phyloP scores from a whole-genome alignment of 2,329 filamentous ascomycete species.

The Neonectria faginata region DNA sequence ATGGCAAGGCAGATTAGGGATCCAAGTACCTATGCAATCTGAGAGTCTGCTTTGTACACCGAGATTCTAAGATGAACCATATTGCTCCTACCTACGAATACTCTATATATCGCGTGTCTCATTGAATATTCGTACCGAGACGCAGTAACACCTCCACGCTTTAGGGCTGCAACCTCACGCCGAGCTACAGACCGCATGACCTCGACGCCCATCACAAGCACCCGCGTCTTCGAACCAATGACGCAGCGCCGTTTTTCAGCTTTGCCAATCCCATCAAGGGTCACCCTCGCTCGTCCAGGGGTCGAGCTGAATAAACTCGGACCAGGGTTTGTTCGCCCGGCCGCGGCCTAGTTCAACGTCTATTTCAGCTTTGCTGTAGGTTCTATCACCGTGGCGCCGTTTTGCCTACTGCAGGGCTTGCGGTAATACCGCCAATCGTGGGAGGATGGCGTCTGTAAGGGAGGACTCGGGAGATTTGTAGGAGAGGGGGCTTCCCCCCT shows the following conservation, averaged over 20 bases:
- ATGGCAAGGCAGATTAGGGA: too few species aligned
- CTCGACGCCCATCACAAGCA: not conserved
- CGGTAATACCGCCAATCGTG: too few species aligned
- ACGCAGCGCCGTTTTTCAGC: not conserved
- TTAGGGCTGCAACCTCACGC: constrained; percentile 5
- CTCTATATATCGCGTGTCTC: not conserved
- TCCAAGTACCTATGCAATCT: too few species aligned
- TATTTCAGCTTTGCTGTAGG: not conserved
- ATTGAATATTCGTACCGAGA: not conserved
- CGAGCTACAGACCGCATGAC: too few species aligned
- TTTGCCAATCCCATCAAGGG: not conserved
- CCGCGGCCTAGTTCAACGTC: not conserved
- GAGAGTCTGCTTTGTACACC: too few species aligned
- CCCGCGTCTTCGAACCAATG: not conserved
- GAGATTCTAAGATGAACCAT: too few species aligned
- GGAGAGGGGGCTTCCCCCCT: not conserved
- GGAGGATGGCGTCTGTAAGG: too few species aligned
- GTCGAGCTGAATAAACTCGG: constrained; percentile 14
- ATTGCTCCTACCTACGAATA: too few species aligned
- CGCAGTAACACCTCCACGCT: not conserved
- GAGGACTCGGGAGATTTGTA: not conserved
- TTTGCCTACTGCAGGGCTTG: too few species aligned
- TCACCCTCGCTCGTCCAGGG: not conserved
- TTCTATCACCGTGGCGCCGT: too few species aligned
- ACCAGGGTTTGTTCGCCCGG: not conserved